Conservation (phyloP, 768 basidiomycete genomes). For the Tulasnella sp. region DNA sequence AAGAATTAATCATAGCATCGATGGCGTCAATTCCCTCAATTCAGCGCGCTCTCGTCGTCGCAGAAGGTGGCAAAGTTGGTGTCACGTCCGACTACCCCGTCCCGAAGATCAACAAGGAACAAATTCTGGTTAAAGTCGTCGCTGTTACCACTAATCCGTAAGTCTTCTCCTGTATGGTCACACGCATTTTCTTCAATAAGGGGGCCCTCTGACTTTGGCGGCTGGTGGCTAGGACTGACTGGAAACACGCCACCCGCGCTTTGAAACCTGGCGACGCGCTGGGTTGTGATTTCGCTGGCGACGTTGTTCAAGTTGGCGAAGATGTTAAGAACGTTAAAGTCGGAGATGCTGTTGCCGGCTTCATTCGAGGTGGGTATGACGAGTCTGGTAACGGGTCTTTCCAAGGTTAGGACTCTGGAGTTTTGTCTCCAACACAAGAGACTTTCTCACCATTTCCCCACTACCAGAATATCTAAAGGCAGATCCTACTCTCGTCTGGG, state of each 20-base stretch:
- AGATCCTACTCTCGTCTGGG: conserved; percentile 14
- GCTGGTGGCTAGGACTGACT: not conserved
- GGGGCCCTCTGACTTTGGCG: not conserved
- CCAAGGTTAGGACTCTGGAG: conserved; percentile 13
- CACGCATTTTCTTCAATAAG: too few species aligned
- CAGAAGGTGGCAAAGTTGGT: not conserved
- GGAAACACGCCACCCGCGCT: conserved; percentile 5
- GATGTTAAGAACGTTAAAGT: conserved; percentile 15
- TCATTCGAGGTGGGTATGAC: conserved; percentile 14
- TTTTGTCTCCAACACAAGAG: not conserved
- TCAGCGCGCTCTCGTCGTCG: not conserved
- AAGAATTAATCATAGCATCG: not conserved
- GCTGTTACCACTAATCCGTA: conserved; percentile 17
- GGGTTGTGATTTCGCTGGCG: conserved; percentile 19
- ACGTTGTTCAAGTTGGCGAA: conserved; percentile 16
- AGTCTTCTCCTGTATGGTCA: not conserved
- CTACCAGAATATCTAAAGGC: conserved; percentile 14
- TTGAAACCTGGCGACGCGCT: conserved; percentile 16
- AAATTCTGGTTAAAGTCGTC: conserved; percentile 12
- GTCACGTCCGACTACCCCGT: not conserved
- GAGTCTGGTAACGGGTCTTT: conserved; percentile 17
- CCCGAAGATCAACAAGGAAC: not conserved
- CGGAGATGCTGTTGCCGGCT: conserved; percentile 19
- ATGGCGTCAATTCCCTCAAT: not conserved
- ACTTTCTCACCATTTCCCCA: not conserved